Evolutionary conservation across 164 flowering plant genomes (phyloP).

Genomic region (Kalanchoe fedtschenkoi): DNA sequence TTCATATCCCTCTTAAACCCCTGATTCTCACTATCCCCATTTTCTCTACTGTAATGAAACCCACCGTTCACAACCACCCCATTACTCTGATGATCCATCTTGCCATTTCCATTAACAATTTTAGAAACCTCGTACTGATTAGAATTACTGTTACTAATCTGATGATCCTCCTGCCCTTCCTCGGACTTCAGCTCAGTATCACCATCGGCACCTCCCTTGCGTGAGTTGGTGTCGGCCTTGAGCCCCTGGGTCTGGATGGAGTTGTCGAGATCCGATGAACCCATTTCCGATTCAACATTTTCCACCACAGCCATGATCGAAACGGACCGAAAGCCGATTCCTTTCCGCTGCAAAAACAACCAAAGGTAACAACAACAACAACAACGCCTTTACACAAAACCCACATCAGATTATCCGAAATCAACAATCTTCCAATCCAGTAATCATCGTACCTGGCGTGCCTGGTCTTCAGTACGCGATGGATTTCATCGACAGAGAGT

Average conservation of each 20-base stretch:
- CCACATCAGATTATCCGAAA: not conserved
- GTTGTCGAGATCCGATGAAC: conserved; percentile 3
- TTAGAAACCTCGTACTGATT: not conserved
- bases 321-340: not conserved
- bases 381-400: conserved; percentile 5
- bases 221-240: not conserved
- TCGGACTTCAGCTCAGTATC: not conserved
- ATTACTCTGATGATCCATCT: not conserved
- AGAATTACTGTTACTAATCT: not conserved
- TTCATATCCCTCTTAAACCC: conserved; percentile 39
- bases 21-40: conserved; percentile 5
- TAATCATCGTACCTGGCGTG: not conserved
- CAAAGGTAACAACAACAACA: not conserved
- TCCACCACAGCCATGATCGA: conserved; percentile 2
- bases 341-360: conserved; percentile 3
- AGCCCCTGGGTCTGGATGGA: not conserved
- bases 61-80: not conserved
- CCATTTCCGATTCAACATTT: conserved; percentile 1
- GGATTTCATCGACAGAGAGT: not conserved
- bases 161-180: not conserved
- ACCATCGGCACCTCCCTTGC: not conserved
- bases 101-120: not conserved
- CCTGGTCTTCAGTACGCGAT: not conserved
- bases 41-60: not conserved
- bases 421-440: not conserved